Percentiles rank a stretch among this genome's conserved stretches.
Evolutionary conservation across 352 stramenopile genomes (phyloP).

Genomic region (Pythium aphanidermatum): DNA sequence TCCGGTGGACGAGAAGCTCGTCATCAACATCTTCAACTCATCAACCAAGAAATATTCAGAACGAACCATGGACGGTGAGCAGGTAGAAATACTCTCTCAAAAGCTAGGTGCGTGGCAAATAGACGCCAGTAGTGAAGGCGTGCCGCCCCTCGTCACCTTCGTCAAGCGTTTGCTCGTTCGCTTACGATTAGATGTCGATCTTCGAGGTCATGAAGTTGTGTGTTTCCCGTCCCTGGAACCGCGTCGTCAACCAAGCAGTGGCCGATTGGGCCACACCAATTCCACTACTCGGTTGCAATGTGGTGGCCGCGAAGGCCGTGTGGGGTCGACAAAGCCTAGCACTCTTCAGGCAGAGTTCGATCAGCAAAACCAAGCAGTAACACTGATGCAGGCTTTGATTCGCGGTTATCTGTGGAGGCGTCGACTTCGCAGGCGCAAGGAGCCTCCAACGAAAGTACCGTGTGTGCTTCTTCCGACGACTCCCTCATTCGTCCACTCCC

Average conservation of each 20-base stretch:
- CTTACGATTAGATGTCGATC: conserved; percentile 48
- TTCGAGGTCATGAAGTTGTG: conserved; percentile 49
- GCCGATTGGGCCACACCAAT: no score
- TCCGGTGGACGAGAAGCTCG: conserved; percentile 16
- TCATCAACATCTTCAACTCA: conserved; percentile 38
- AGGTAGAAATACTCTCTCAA: conserved; percentile 23
- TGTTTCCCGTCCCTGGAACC: conserved; percentile 40
- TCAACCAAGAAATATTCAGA: conserved; percentile 25
- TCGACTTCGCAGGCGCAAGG: no score
- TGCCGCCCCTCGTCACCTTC: conserved; percentile 23
- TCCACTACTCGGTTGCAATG: neutral
- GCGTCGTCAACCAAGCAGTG: neutral
- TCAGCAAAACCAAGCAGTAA: no score
- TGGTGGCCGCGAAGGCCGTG: neutral
- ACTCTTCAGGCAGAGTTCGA: no score
- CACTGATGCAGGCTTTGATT: no score
- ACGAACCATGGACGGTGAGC: conserved; percentile 7
- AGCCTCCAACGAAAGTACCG: conserved; percentile 1
- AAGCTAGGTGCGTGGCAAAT: conserved; percentile 10
- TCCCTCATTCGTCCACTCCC: neutral
- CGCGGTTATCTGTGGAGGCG: no score
- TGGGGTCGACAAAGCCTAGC: no score
- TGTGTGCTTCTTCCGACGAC: neutral
- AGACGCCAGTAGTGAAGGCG: conserved; percentile 1
- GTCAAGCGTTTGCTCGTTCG: conserved; percentile 26